These are phyloP conservation scores for Rhynchospora breviuscula DNA, from an alignment of 176 grass and related monocot species.

Conservation along the genomic window DNA sequence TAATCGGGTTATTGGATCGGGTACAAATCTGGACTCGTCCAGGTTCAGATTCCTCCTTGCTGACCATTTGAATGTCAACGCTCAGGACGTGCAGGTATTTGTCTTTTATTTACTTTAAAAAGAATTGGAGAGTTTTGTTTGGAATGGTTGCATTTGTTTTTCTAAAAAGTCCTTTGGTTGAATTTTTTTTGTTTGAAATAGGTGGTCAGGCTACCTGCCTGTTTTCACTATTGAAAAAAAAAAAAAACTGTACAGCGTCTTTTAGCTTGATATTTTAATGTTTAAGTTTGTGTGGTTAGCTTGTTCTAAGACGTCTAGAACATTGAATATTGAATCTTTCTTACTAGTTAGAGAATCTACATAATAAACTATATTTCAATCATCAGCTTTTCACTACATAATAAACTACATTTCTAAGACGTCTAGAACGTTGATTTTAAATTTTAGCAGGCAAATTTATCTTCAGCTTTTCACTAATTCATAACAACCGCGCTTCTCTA, in stretches of 20 bases:
- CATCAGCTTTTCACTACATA: too few relatives aligned
- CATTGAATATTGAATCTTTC: background rate
- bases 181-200: background rate
- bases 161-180: background rate
- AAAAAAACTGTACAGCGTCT: too few relatives aligned
- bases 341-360: background rate
- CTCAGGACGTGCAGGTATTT: slow-evolving; percentile 64
- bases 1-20: slow-evolving; percentile 45
- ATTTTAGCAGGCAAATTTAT: too few relatives aligned
- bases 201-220: too few relatives aligned
- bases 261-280: too few relatives aligned
- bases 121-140: background rate
- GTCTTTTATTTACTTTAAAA: background rate
- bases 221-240: too few relatives aligned
- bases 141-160: background rate
- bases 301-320: background rate
- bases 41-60: slow-evolving; percentile 58
- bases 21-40: slow-evolving; percentile 68
- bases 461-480: too few relatives aligned
- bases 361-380: too few relatives aligned
- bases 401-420: too few relatives aligned
- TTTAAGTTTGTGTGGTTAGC: too few relatives aligned
- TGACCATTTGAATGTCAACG: slow-evolving; percentile 70
- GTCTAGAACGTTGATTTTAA: too few relatives aligned
- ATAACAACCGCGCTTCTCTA: too few relatives aligned